Conservation (phyloP, 1,284 basidiomycete genomes). For the Rhodotorula sp. region DNA sequence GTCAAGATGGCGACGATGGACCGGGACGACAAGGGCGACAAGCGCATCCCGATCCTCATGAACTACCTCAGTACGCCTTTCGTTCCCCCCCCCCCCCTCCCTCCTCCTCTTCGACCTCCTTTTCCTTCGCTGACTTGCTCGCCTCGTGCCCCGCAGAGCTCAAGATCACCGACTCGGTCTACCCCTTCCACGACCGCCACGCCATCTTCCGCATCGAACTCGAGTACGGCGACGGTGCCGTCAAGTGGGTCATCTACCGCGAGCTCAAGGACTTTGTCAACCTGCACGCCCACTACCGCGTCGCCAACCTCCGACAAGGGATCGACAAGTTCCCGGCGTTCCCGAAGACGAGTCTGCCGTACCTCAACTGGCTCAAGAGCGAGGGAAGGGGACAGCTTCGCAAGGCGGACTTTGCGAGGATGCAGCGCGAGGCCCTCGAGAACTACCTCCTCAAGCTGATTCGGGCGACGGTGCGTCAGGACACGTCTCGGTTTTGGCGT, state of each 20-base stretch:
- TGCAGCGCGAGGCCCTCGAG: conserved; percentile 78
- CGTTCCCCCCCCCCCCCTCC: too few relatives aligned
- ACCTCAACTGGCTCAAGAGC: conserved; percentile 66
- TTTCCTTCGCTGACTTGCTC: too few relatives aligned
- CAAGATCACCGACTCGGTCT: conserved; percentile 77
- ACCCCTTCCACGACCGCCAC: conserved; percentile 72
- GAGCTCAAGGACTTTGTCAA: conserved; percentile 89
- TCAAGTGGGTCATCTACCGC: conserved; percentile 89
- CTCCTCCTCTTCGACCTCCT: not conserved
- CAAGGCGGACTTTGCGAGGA: conserved; percentile 70
- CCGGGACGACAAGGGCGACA: conserved; percentile 39
- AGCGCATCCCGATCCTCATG: conserved; percentile 56
- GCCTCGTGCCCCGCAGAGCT: conserved; percentile 52
- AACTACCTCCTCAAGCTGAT: conserved; percentile 87
- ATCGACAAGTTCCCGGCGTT: conserved; percentile 76
- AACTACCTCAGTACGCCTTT: conserved; percentile 62
- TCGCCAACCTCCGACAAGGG: conserved; percentile 61
- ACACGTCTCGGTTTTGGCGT: not conserved
- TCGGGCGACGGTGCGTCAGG: conserved; percentile 70
- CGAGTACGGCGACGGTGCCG: conserved; percentile 91
- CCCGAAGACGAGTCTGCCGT: conserved; percentile 78
- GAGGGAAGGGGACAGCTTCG: conserved; percentile 51
- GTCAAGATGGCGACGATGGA: conserved; percentile 41
- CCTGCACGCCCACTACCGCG: conserved; percentile 84
- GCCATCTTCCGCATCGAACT: conserved; percentile 84